phyloP scores from a whole-genome alignment of 2,329 filamentous ascomycete species.

The Parastagonospora avenae region DNA sequence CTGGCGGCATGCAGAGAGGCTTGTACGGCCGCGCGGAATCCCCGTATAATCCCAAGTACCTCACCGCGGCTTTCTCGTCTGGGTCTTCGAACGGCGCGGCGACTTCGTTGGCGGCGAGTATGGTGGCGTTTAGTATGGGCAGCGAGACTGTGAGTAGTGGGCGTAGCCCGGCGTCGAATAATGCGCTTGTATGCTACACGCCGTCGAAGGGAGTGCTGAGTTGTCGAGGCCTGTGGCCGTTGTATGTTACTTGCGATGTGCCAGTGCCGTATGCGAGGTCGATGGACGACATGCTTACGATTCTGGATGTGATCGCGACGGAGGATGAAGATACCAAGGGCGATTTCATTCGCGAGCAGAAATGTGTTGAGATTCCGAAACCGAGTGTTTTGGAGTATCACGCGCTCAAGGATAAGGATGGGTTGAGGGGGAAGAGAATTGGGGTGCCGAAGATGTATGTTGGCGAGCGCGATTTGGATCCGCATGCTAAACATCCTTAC shows the following conservation, averaged over 20 bases:
- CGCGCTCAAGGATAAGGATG: constrained; percentile 35
- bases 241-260: constrained; percentile 63
- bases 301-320: constrained; percentile 56
- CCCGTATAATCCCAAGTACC: constrained; percentile 60
- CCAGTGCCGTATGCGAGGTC: constrained; percentile 60
- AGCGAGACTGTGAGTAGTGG: constrained; percentile 63
- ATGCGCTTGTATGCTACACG: constrained; percentile 61
- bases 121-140: constrained; percentile 60
- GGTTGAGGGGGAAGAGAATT: constrained; percentile 53
- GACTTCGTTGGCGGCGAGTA: constrained; percentile 56
- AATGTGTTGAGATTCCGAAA: constrained; percentile 50
- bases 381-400: constrained; percentile 43
- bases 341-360: constrained; percentile 63
- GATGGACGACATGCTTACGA: constrained; percentile 55
- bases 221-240: constrained; percentile 59
- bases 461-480: constrained; percentile 44
- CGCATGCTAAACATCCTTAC: constrained; percentile 41
- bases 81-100: constrained; percentile 64
- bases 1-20: constrained; percentile 63
- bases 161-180: constrained; percentile 62
- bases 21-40: constrained; percentile 62
- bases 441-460: constrained; percentile 60
- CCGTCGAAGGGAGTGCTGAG: constrained; percentile 60
- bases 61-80: constrained; percentile 61
- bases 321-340: constrained; percentile 50